A percentile compares a stretch with the other conserved stretches of the same genome.
Conservation (phyloP, 768 basidiomycete species). For the Tubosaeta sp. region DNA sequence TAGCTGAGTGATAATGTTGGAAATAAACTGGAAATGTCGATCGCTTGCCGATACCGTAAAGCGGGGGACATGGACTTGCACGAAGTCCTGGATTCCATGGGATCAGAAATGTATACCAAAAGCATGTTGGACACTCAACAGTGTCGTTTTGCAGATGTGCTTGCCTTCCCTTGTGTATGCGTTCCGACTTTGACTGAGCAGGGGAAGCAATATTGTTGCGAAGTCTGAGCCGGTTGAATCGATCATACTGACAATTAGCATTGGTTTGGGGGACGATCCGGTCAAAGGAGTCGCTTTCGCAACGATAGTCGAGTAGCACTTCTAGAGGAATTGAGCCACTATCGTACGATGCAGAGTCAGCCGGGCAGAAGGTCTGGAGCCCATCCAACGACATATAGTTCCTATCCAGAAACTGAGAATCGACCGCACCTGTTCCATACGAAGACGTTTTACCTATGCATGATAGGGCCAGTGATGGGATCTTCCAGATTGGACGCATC, state of each 20-base stretch:
- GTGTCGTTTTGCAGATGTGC: slow-evolving; percentile 62
- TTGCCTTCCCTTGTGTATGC: slow-evolving; percentile 21
- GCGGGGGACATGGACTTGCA: slow-evolving; percentile 76
- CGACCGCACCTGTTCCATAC: background rate
- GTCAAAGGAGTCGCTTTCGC: slow-evolving; percentile 80
- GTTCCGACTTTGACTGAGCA: slow-evolving; percentile 37
- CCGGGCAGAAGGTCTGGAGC: slow-evolving; percentile 85
- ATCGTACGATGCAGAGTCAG: slow-evolving; percentile 34
- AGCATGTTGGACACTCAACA: slow-evolving; percentile 34
- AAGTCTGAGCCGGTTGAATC: slow-evolving; percentile 87
- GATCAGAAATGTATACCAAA: slow-evolving; percentile 8
- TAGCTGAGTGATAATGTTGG: slow-evolving; percentile 81
- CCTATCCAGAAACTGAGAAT: slow-evolving; percentile 36
- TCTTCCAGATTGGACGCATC: slow-evolving; percentile 77
- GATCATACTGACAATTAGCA: slow-evolving; percentile 84
- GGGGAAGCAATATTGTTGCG: slow-evolving; percentile 64
- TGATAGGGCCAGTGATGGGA: slow-evolving; percentile 77
- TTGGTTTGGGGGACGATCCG: slow-evolving; percentile 87
- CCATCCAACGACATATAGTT: slow-evolving; percentile 76
- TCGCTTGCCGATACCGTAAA: slow-evolving; percentile 85
- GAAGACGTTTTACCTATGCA: slow-evolving; percentile 59
- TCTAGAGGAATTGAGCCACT: slow-evolving; percentile 79
- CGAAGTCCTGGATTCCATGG: slow-evolving; percentile 56
- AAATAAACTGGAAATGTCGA: slow-evolving; percentile 78
- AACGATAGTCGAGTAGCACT: slow-evolving; percentile 79